Evolutionary conservation across 129 eudicot genomes (phyloP), one percentile per base, ranked within the genome.

Genomic region (Ambrosia artemisiifolia): DNA sequence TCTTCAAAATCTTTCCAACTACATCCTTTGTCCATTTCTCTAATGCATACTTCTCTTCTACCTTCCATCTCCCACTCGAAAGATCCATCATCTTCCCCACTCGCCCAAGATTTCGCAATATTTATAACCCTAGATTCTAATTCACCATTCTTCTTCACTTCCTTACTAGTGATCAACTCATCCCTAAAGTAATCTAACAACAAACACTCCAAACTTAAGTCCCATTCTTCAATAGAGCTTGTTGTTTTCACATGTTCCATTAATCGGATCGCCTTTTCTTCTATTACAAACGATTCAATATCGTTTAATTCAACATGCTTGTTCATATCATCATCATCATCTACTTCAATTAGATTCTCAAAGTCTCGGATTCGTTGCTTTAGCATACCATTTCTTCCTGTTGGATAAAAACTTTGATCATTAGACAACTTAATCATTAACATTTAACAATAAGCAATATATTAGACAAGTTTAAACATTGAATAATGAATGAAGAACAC

Each of bases 21-120:
- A 46, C 69, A 69, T 10, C 78, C 84, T 43, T 63, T 82, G 24
- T 85, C 89, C 89, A 88, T 88, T 10, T 84, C 97, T 70, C 56
- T 19, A 14, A 86, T 43, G 36, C 81, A 86, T 0, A 71, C 69
- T 71, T 78, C 88, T 44, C 80, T 81, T 32, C 64, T 78, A 17
- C 83, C 85, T 50, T 68, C 79, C 55, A 51, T 20, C 54, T 57
- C 81, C 92, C 92, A 78, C 54, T 73, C 83, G 44, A 79, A 75
- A 10, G 62, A 51, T 57, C 78, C 85, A 7, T 78, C 80, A 43
- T 67, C 75, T 76, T 70, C 74, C 5, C 81, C 83, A 43, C 35
- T 79, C 17, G 87, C 55, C 96, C 96, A 90, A 5, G 74, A 66
- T 55, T 81, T 75, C 10, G 91, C 88, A 19, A 75, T 54, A 54